Percentiles rank a stretch among this genome's conserved stretches.
Evolutionary conservation across 495 filamentous ascomycete species (phyloP).

Genomic region (Apiosordaria backusii): DNA sequence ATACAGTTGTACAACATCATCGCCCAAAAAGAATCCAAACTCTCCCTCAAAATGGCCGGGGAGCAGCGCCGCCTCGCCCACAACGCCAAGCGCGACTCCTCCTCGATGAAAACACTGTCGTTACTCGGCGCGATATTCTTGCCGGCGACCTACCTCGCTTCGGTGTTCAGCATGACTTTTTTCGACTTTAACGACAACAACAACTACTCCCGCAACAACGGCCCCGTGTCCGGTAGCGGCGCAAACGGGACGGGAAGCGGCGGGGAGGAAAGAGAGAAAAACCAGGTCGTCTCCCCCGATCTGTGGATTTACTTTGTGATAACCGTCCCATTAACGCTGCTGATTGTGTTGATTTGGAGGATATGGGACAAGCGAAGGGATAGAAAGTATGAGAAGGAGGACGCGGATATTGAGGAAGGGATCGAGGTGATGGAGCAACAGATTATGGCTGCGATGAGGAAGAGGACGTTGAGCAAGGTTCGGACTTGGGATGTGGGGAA

Average conservation of each 20-base stretch:
- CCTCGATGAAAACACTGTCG: slow-evolving; percentile 55
- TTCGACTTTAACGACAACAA: slow-evolving; percentile 44
- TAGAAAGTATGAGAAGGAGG: slow-evolving; percentile 41
- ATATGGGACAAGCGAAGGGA: slow-evolving; percentile 47
- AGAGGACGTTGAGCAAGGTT: slow-evolving; percentile 51
- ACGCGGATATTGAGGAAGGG: slow-evolving; percentile 47
- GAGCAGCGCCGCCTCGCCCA: slow-evolving; percentile 55
- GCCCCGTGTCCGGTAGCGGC: background rate
- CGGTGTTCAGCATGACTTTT: slow-evolving; percentile 55
- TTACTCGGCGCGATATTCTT: slow-evolving; percentile 55
- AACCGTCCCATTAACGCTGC: slow-evolving; percentile 47
- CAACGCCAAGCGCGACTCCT: slow-evolving; percentile 52
- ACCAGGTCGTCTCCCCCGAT: slow-evolving; percentile 33
- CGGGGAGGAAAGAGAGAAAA: slow-evolving; percentile 10
- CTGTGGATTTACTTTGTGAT: slow-evolving; percentile 57
- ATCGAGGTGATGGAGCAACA: slow-evolving; percentile 53
- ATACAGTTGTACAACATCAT: slow-evolving; percentile 53
- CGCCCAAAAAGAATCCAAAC: slow-evolving; percentile 54
- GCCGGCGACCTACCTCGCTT: slow-evolving; percentile 52
- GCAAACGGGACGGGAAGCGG: background rate
- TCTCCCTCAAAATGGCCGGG: slow-evolving; percentile 54
- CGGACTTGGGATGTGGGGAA: slow-evolving; percentile 40
- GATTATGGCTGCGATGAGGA: slow-evolving; percentile 51
- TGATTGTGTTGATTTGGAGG: slow-evolving; percentile 46
- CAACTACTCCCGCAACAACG: background rate